Evolutionary conservation across 768 basidiomycete genomes (phyloP).

Genomic region (Mycena kentingensis): DNA sequence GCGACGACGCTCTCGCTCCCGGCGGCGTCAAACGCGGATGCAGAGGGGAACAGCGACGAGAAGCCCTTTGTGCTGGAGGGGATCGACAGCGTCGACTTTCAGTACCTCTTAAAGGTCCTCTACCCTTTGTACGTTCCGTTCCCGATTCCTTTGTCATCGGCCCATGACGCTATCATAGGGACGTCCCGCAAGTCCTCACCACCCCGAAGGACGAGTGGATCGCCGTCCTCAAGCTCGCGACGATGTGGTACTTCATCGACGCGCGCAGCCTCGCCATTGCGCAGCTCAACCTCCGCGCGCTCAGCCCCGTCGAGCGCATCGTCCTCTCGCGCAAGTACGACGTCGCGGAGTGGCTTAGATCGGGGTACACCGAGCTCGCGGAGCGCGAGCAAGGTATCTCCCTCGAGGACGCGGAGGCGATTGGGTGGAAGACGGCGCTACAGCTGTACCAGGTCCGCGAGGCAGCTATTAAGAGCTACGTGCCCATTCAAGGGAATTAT

Average conservation of each 20-base stretch:
- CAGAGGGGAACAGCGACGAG: slow-evolving; percentile 32
- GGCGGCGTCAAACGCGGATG: slow-evolving; percentile 14
- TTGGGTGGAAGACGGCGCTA: slow-evolving; percentile 11
- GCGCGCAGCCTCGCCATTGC: slow-evolving; percentile 29
- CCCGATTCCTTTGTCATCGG: slow-evolving; percentile 1
- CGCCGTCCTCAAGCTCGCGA: slow-evolving; percentile 32
- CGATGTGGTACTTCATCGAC: slow-evolving; percentile 32
- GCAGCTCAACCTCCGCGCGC: slow-evolving; percentile 16
- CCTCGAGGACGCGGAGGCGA: slow-evolving; percentile 20
- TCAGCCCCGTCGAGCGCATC: slow-evolving; percentile 31
- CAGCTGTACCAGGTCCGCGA: slow-evolving; percentile 15
- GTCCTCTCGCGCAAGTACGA: slow-evolving; percentile 32
- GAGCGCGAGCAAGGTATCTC: slow-evolving; percentile 25
- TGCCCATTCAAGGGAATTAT: neutral
- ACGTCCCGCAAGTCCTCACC: slow-evolving; percentile 9
- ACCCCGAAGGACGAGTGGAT: slow-evolving; percentile 29
- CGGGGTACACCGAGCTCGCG: slow-evolving; percentile 31
- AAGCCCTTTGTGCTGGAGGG: slow-evolving; percentile 32
- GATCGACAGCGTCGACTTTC: slow-evolving; percentile 27
- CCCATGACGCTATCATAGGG: slow-evolving; percentile 5
- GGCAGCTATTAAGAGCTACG: neutral
- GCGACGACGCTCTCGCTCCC: slow-evolving; percentile 36
- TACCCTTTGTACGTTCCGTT: slow-evolving; percentile 9
- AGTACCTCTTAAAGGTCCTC: slow-evolving; percentile 25
- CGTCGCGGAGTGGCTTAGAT: slow-evolving; percentile 36